phyloP scores from a whole-genome alignment of 176 grass and related monocot genomes.

The Typha latifolia region DNA sequence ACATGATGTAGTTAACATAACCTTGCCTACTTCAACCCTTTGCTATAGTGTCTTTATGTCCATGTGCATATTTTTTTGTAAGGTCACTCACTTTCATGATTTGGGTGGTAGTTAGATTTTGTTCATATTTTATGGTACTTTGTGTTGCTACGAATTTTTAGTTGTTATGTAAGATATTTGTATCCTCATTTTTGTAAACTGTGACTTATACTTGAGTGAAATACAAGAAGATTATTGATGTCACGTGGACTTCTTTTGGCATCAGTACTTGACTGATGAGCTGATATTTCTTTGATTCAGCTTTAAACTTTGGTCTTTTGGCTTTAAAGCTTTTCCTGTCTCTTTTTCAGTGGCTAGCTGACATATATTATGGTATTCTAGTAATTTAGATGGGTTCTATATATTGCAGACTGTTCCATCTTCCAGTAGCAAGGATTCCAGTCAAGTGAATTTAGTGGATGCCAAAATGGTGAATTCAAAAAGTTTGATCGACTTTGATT shows the following conservation, averaged over 20 bases:
- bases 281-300: neutral
- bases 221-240: neutral
- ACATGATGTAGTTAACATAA: too few relatives aligned
- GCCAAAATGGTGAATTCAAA: conserved; percentile 21
- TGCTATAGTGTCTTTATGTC: too few relatives aligned
- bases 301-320: neutral
- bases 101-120: too few relatives aligned
- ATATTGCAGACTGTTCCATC: conserved; percentile 20
- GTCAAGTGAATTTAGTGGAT: conserved; percentile 21
- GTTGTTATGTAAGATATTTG: neutral
- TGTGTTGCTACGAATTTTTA: neutral
- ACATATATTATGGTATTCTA: neutral
- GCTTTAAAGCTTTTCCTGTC: neutral
- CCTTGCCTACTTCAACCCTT: too few relatives aligned
- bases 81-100: too few relatives aligned
- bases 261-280: conserved; percentile 2
- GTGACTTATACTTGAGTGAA: neutral
- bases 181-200: neutral
- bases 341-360: neutral
- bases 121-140: too few relatives aligned
- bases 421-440: conserved; percentile 22
- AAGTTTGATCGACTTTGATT: conserved; percentile 58
- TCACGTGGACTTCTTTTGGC: neutral
- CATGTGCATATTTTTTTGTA: too few relatives aligned
- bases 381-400: neutral